Evolutionary conservation across 768 basidiomycete species (phyloP).

Genomic region (Guyanaporus albipodus): DNA sequence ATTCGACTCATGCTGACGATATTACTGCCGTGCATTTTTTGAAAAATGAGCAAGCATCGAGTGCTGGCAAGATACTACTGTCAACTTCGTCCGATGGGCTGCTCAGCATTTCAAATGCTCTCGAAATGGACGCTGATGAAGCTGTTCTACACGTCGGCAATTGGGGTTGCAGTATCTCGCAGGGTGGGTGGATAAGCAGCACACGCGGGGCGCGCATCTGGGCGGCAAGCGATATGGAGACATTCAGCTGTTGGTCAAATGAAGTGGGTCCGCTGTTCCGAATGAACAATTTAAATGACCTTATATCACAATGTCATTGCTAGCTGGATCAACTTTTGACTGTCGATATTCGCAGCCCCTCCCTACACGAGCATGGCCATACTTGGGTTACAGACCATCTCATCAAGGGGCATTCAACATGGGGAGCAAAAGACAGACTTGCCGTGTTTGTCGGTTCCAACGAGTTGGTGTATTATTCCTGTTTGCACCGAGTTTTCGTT

Average conservation of each 20-base stretch:
- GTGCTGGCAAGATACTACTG: conserved; percentile 49
- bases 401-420: conserved; percentile 45
- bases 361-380: conserved; percentile 49
- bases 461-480: conserved; percentile 42
- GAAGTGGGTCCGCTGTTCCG: conserved; percentile 44
- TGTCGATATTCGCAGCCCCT: conserved; percentile 62
- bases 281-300: neutral
- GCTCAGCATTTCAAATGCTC: conserved; percentile 62
- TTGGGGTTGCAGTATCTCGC: conserved; percentile 77
- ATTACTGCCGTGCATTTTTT: conserved; percentile 70
- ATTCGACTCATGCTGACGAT: conserved; percentile 90
- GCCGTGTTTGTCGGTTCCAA: conserved; percentile 70
- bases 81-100: conserved; percentile 86
- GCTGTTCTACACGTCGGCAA: conserved; percentile 78
- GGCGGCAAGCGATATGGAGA: conserved; percentile 95
- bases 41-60: conserved; percentile 27
- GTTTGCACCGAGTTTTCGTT: neutral
- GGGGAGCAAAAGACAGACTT: conserved; percentile 28
- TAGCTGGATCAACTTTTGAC: conserved; percentile 59
- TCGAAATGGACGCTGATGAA: conserved; percentile 86
- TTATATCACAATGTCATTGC: neutral
- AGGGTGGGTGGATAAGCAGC: conserved; percentile 61
- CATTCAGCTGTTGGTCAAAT: conserved; percentile 77
- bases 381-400: conserved; percentile 82
- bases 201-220: conserved; percentile 49